These are phyloP conservation scores for Metarhizium sp. DNA, from an alignment of 2,329 filamentous ascomycete species.

Conservation along the genomic window DNA sequence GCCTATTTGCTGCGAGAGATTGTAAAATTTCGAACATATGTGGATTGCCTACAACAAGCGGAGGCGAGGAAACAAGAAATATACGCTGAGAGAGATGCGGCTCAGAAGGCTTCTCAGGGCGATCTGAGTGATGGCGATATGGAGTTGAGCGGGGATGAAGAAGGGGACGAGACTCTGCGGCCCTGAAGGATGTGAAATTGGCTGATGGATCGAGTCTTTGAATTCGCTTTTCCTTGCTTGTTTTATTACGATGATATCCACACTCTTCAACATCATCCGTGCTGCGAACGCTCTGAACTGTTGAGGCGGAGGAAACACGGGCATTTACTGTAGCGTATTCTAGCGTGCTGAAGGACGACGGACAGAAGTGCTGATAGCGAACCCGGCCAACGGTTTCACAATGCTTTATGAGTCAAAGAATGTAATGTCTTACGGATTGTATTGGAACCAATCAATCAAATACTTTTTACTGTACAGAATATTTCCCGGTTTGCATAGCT, in stretches of 20 bases:
- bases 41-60: constrained; percentile 71
- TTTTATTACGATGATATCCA: constrained; percentile 5
- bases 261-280: background rate
- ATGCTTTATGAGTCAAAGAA: constrained; percentile 1
- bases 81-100: constrained; percentile 49
- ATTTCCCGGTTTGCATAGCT: background rate
- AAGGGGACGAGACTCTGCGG: constrained; percentile 25
- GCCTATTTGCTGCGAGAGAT: constrained; percentile 86
- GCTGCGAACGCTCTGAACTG: background rate
- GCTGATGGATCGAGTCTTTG: background rate
- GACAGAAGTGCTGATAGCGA: background rate
- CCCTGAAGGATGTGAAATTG: constrained; percentile 12
- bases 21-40: constrained; percentile 93
- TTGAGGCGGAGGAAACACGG: background rate
- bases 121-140: constrained; percentile 33
- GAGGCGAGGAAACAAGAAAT: constrained; percentile 62
- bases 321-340: background rate
- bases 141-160: constrained; percentile 22
- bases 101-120: constrained; percentile 38
- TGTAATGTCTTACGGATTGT: constrained; percentile 2
- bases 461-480: background rate
- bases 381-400: background rate
- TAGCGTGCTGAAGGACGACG: background rate
- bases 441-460: background rate
- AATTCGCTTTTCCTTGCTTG: background rate